Conservation (phyloP, 2,329 filamentous ascomycete species). For the Grosmannia huntii region DNA sequence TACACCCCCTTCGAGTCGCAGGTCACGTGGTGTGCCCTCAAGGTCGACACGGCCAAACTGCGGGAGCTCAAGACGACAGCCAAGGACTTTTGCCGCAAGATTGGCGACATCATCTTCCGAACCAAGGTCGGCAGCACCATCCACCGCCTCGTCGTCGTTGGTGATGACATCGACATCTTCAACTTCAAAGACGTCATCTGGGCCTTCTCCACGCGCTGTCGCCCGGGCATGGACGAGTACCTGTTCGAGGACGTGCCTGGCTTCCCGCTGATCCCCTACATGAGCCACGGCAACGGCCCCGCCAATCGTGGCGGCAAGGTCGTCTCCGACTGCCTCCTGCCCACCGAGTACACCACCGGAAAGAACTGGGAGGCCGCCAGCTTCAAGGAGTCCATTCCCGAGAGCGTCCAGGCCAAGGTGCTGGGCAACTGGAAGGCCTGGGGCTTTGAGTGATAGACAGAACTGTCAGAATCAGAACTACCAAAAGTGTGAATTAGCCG, state of each 20-base stretch:
- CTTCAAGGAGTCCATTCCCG: slow-evolving; percentile 23
- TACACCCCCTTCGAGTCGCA: slow-evolving; percentile 32
- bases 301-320: slow-evolving; percentile 28
- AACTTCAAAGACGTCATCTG: slow-evolving; percentile 33
- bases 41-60: slow-evolving; percentile 44
- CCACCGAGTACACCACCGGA: slow-evolving; percentile 26
- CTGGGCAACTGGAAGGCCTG: slow-evolving; percentile 18
- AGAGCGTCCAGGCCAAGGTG: slow-evolving; percentile 26
- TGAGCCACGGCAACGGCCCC: slow-evolving; percentile 25
- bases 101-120: slow-evolving; percentile 30
- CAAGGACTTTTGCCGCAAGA: slow-evolving; percentile 22
- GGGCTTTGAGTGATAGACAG: neutral
- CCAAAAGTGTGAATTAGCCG: too few relatives aligned
- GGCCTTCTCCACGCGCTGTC: slow-evolving; percentile 34
- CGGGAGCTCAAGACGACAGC: slow-evolving; percentile 38
- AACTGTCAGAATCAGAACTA: neutral
- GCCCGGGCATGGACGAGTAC: slow-evolving; percentile 28
- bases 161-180: slow-evolving; percentile 36
- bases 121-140: slow-evolving; percentile 29
- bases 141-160: slow-evolving; percentile 30
- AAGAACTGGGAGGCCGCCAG: slow-evolving; percentile 19
- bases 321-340: slow-evolving; percentile 30
- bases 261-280: slow-evolving; percentile 33
- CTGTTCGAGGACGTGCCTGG: slow-evolving; percentile 30
- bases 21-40: slow-evolving; percentile 36